Evolutionary conservation across 2,329 filamentous ascomycete species (phyloP).

Genomic region (Blumeria hordei): DNA sequence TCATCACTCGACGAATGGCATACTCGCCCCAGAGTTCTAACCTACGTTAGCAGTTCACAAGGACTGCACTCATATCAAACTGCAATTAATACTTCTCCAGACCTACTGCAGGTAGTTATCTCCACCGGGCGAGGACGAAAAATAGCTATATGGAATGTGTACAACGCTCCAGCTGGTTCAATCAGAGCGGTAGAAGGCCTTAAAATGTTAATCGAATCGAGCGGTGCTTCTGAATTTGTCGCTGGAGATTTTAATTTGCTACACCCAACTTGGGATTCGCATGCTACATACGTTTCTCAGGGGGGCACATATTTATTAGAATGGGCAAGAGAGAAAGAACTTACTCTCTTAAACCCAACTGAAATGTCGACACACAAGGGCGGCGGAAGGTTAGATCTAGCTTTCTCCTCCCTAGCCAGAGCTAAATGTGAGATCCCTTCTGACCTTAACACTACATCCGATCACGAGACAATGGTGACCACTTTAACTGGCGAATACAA

Average conservation of each 20-base stretch:
- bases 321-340: neutral
- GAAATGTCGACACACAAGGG: neutral
- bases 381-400: neutral
- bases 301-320: neutral
- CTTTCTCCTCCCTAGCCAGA: neutral
- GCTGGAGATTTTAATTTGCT: neutral
- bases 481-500: neutral
- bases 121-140: neutral
- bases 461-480: neutral
- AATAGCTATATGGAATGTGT: neutral
- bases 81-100: neutral
- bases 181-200: neutral
- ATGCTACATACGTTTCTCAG: neutral
- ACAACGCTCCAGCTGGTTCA: neutral
- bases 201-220: neutral
- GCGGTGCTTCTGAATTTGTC: neutral
- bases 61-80: neutral
- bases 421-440: conserved; percentile 1
- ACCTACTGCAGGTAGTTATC: neutral
- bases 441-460: neutral
- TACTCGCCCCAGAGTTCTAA: neutral
- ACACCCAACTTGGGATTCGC: neutral
- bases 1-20: neutral
- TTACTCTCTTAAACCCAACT: neutral
- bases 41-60: neutral